Evolutionary conservation across 1,284 basidiomycete genomes (phyloP), one percentile per base, ranked within the genome.

Genomic region (Tranzscheliella williamsii): DNA sequence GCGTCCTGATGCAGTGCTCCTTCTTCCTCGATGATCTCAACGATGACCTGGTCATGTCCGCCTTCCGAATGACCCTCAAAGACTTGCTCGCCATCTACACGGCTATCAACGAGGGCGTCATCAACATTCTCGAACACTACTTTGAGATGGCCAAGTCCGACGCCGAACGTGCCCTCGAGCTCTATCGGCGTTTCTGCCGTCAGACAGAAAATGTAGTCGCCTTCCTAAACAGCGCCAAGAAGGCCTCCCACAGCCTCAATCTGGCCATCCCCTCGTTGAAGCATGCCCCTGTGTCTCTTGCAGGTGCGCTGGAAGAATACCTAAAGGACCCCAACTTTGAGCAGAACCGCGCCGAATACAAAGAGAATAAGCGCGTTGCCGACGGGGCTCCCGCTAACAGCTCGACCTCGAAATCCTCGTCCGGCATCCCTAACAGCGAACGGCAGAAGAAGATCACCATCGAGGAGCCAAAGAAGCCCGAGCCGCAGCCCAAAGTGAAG

Each of bases 111-210:
- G 94, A 99, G 76, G 94, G 94, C 47, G 90, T 97, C 38, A 95
- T 96, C 80, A 98, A 97, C 77, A 86, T 97, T 27, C 63, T 76
- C 24, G 95, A 97, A 76, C 89, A 95, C 80, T 99, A 97, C 80
- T 97, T 98, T 75, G 94, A 97, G 76, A 98, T 98, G 95, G 91
- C 91, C 4, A 88, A 90, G 65, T 80, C 87, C 18, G 94, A 98
- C 77, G 95, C 94, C 0, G 82, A 85, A 43, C 85, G 89, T 27
- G 89, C 95, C 2, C 84, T 98, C 24, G 81, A 82, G 24, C 87
- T 97, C 57, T 99, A 99, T 81, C 89, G 91, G 52, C 85, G 88
- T 57, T 99, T 99, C 79, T 95, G 92, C 80, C 86, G 85, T 54
- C 91, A 98, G 78, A 93, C 94, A 0, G 92, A 97, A 75, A 84